phyloP scores from a whole-genome alignment of 352 stramenopile species.

The Globisporangium recalcitrans region DNA sequence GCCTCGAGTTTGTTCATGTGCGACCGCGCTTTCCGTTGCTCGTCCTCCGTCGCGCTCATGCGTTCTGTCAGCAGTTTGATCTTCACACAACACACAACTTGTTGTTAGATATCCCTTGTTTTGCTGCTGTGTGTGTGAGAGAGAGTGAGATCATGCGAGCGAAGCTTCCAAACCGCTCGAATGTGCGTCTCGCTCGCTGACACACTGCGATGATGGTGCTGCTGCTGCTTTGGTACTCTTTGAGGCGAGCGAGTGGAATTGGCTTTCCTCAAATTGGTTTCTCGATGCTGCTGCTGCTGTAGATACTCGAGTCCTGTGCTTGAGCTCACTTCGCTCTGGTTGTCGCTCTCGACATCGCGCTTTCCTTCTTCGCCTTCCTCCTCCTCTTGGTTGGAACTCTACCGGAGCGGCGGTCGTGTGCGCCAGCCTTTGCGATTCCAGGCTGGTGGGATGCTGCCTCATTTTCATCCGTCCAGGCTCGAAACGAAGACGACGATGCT shows the following conservation, averaged over 20 bases:
- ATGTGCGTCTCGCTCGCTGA: constrained; percentile 23
- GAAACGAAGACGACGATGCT: not conserved
- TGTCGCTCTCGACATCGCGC: constrained; percentile 7
- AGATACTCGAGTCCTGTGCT: not conserved
- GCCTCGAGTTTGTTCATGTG: constrained; percentile 47
- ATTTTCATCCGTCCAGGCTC: not conserved
- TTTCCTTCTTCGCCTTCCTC: constrained; percentile 15
- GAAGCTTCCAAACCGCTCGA: constrained; percentile 29
- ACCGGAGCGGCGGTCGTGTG: not conserved
- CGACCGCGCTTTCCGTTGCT: constrained; percentile 29
- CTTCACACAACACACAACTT: constrained; percentile 23
- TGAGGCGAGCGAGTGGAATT: constrained; percentile 1
- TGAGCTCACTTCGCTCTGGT: constrained; percentile 4
- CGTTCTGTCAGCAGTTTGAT: constrained; percentile 55
- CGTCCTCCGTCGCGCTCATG: constrained; percentile 41
- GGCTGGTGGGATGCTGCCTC: not conserved
- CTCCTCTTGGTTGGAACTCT: constrained; percentile 10
- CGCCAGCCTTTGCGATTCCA: not conserved
- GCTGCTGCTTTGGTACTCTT: not conserved
- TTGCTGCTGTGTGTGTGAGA: not conserved
- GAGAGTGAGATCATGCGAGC: not conserved
- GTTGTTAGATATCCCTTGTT: not conserved
- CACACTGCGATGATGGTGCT: constrained; percentile 3
- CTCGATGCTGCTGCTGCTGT: not conserved
- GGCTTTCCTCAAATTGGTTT: not conserved